These are phyloP conservation scores for Flaveria robusta DNA, from an alignment of 129 eudicot genomes.

Conservation along the genomic window DNA sequence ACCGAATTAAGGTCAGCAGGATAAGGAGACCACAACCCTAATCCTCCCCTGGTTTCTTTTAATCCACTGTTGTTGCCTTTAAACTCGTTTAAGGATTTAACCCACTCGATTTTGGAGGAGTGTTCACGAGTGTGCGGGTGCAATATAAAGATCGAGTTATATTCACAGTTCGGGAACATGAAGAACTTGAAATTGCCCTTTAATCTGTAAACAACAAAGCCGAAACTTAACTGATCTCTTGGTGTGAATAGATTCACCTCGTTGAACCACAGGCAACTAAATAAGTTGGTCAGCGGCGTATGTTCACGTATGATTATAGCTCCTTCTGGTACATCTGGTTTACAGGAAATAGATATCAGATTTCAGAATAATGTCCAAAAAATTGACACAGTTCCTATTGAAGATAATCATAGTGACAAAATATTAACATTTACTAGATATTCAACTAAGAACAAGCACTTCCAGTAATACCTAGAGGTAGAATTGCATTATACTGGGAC, in stretches of 20 bases:
- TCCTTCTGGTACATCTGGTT: slow-evolving; percentile 94
- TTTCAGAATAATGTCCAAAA: not conserved
- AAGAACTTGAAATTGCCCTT: slow-evolving; percentile 60
- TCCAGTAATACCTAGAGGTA: not conserved
- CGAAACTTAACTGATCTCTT: slow-evolving; percentile 96
- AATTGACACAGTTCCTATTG: not conserved
- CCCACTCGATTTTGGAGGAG: slow-evolving; percentile 98
- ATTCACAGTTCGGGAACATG: slow-evolving; percentile 97
- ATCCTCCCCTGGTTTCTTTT: slow-evolving; percentile 88
- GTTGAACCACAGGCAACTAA: slow-evolving; percentile 98
- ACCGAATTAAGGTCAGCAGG: slow-evolving; percentile 79
- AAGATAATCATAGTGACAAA: not conserved
- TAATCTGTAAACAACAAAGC: slow-evolving; percentile 86
- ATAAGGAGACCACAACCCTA: slow-evolving; percentile 94
- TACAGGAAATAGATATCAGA: slow-evolving; percentile 13
- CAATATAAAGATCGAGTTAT: slow-evolving; percentile 72
- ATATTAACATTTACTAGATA: too few species aligned
- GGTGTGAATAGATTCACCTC: slow-evolving; percentile 95
- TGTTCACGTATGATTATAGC: slow-evolving; percentile 92
- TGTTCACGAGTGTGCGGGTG: slow-evolving; percentile 94
- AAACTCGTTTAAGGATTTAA: slow-evolving; percentile 69
- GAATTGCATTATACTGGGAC: not conserved
- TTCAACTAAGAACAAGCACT: not conserved
- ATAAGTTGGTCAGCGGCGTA: slow-evolving; percentile 68
- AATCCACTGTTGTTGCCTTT: slow-evolving; percentile 62